phyloP scores from a whole-genome alignment of 2,329 filamentous ascomycete species.

The Neurospora sp. region DNA sequence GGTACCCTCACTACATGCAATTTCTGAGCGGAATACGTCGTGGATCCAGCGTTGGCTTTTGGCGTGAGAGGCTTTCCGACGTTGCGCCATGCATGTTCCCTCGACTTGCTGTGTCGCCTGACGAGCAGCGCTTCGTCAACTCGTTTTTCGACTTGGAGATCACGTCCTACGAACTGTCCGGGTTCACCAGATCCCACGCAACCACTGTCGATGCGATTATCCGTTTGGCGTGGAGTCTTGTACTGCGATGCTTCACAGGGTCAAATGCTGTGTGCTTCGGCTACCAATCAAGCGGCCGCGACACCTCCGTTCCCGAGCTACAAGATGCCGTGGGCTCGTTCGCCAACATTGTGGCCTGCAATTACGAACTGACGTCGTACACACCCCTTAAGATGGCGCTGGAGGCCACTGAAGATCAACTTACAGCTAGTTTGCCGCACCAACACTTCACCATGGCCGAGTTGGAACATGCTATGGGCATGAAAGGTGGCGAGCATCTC shows the following conservation, averaged over 20 bases:
- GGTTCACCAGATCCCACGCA: slow-evolving; percentile 31
- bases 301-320: slow-evolving; percentile 31
- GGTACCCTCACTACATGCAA: slow-evolving; percentile 29
- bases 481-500: slow-evolving; percentile 29
- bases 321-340: slow-evolving; percentile 36
- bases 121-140: slow-evolving; percentile 23
- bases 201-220: slow-evolving; percentile 40
- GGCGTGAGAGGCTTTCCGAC: slow-evolving; percentile 30
- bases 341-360: slow-evolving; percentile 28
- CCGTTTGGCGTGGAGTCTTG: slow-evolving; percentile 49
- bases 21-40: slow-evolving; percentile 25
- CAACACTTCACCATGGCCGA: slow-evolving; percentile 36
- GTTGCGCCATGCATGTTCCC: slow-evolving; percentile 37
- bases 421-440: slow-evolving; percentile 24
- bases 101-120: slow-evolving; percentile 21
- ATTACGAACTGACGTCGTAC: slow-evolving; percentile 22
- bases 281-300: slow-evolving; percentile 34
- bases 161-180: slow-evolving; percentile 28
- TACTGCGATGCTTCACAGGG: slow-evolving; percentile 44
- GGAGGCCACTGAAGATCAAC: slow-evolving; percentile 23
- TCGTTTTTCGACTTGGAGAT: slow-evolving; percentile 32
- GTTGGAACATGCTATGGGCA: slow-evolving; percentile 35
- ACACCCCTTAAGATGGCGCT: slow-evolving; percentile 25
- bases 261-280: slow-evolving; percentile 45
- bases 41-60: slow-evolving; percentile 32